Percentiles rank a stretch among this genome's conserved stretches.
Evolutionary conservation across 2,329 filamentous ascomycete genomes (phyloP).

Genomic region (Aspergillus sp.): DNA sequence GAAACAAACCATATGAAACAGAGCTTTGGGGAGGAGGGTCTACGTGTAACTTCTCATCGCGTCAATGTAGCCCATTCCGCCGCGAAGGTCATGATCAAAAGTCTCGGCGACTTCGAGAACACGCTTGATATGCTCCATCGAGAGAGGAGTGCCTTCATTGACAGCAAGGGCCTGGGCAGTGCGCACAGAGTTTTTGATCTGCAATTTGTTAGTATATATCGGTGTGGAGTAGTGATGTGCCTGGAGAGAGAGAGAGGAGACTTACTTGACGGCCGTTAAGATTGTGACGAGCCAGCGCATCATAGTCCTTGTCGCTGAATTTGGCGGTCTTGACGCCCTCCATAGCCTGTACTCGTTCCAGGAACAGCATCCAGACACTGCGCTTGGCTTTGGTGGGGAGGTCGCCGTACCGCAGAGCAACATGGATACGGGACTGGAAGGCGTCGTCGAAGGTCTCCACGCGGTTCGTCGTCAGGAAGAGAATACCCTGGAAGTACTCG

Average conservation of each 20-base stretch:
- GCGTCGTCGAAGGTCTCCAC: constrained; percentile 87
- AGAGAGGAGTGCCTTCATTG: constrained; percentile 68
- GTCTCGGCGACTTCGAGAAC: constrained; percentile 81
- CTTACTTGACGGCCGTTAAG: constrained; percentile 67
- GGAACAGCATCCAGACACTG: constrained; percentile 80
- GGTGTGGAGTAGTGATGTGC: background rate
- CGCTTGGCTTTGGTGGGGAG: constrained; percentile 71
- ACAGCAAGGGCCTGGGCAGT: constrained; percentile 81
- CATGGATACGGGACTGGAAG: constrained; percentile 84
- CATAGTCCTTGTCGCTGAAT: constrained; percentile 63
- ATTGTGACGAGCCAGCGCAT: constrained; percentile 64
- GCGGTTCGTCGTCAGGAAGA: constrained; percentile 87
- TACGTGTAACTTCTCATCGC: constrained; percentile 75
- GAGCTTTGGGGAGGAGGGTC: background rate
- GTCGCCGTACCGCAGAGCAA: constrained; percentile 77
- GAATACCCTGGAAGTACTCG: constrained; percentile 88
- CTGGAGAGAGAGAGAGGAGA: constrained; percentile 5
- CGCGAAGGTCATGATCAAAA: constrained; percentile 81
- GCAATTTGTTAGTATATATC: background rate
- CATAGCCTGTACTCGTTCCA: constrained; percentile 67
- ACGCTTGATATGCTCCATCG: constrained; percentile 76
- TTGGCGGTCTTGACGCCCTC: constrained; percentile 55
- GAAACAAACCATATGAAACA: background rate
- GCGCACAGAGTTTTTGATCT: constrained; percentile 87
- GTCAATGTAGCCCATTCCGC: constrained; percentile 75